Evolutionary conservation across 139 green algal genomes (phyloP).

Genomic region (Desmodesmus armatus): DNA sequence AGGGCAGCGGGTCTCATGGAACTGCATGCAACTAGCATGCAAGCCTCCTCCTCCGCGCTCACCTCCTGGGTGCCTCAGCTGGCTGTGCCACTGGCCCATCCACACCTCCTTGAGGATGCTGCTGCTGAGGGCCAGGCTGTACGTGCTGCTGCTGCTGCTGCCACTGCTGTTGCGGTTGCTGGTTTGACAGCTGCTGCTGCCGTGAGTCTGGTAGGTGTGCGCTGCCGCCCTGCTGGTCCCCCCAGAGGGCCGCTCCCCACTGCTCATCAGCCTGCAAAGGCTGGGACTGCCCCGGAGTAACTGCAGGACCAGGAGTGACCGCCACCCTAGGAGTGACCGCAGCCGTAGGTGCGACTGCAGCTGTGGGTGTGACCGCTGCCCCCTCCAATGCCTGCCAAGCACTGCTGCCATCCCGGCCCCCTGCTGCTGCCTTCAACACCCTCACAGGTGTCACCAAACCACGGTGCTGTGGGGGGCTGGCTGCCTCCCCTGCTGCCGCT

Average conservation of each 20-base stretch:
- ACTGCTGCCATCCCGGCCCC: too few relatives aligned
- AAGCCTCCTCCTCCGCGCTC: too few relatives aligned
- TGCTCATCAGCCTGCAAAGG: too few relatives aligned
- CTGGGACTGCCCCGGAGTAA: too few relatives aligned
- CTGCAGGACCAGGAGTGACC: too few relatives aligned
- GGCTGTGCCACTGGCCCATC: neutral
- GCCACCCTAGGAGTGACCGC: too few relatives aligned
- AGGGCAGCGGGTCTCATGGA: neutral
- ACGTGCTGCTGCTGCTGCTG: neutral
- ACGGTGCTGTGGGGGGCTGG: too few relatives aligned
- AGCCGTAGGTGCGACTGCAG: neutral
- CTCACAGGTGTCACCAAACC: too few relatives aligned
- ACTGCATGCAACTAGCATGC: too few relatives aligned
- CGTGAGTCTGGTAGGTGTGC: neutral
- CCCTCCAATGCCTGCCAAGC: neutral
- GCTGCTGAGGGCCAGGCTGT: neutral
- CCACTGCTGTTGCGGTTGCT: neutral
- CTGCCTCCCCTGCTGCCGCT: neutral
- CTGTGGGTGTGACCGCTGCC: neutral
- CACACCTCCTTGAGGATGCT: neutral
- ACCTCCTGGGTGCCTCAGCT: slow-evolving; percentile 2
- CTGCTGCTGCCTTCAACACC: too few relatives aligned
- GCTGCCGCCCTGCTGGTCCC: too few relatives aligned
- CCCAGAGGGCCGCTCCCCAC: too few relatives aligned
- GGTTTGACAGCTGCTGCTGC: neutral